Evolutionary conservation across 2,329 filamentous ascomycete genomes (phyloP), one percentile per base, ranked within the genome.

Genomic region (Pseudogymnoascus sp.): DNA sequence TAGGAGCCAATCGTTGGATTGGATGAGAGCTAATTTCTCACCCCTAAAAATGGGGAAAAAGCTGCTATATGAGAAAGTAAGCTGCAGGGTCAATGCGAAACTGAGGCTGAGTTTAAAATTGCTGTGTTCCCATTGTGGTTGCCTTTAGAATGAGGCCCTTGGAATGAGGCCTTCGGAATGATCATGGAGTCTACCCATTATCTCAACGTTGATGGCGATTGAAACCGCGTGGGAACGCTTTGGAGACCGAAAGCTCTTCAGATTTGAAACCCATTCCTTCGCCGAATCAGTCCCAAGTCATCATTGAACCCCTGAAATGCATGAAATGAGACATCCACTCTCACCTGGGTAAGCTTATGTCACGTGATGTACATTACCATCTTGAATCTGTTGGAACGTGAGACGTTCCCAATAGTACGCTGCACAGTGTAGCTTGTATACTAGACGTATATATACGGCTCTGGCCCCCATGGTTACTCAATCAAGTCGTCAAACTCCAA

Each of bases 21-120:
- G 51, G 28, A 57, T 57, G 51, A 19, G 51, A 57, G 25, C 51
- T 57, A 57, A 57, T 57, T 57, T 57, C 51, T 57, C 51, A 57
- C 51, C 25, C 51, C 25, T 57, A 54, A 19, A 57, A 57, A 34
- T 31, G 48, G 48, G 48, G 23, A n/a, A 8, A 57, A 19, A 13
- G 51, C 14, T 51, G 11, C 23, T 54, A 31, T 54, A 16, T 54
- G 23, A 31, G 48, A 54, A 10, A 13, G 28, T 57, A 57, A 57
- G 25, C 51, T n/a, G 25, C 0, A 34, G 25, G 51, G 10, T 19
- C 51, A 57, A 19, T 34, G 51, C 25, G 10, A 19, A n/a, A 19
- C 51, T 19, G 25, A 34, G 48, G 25, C 25, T 13, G 28, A 57
- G 51, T 31, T 34, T 34, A 28, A 34, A 57, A 14, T 19, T 57